Evolutionary conservation across 1,139 yeast species (phyloP), one percentile per base, ranked within the genome.

Genomic region (Sugiyamaella pinicola): DNA sequence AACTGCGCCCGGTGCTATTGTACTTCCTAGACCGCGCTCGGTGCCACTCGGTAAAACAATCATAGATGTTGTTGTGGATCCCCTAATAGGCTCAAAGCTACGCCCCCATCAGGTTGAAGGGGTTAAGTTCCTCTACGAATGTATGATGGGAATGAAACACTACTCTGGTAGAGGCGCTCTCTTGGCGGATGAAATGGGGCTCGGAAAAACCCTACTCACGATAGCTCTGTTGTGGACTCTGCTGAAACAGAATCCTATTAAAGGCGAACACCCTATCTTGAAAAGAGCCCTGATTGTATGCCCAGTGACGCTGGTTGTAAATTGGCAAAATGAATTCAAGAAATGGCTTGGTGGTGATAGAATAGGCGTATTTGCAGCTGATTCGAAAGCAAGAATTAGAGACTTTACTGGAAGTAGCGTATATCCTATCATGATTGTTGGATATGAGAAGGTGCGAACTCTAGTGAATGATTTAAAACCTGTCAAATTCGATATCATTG

Each of bases 101-200:
- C 76, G 98, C 31, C 86, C 89, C 0, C 99, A 93, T 69, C 99
- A 93, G 65, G 68, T 80, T 10, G 93, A 85, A 60, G 99, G 96
- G 1, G 87, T 91, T 0, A 69, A 70, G 49, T 93, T 93, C 64
- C 72, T 93, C 62, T 88, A 89, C 63, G 87, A 87, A 53, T 88
- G 96, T 61, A 77, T 90, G 1, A 81, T 86, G 84, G 95, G 96
- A 0, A 70, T 77, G 55, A 69, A 77, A 34, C 72, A 76, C 22
- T 69, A 70, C 28, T 67, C 72, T n/a, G 87, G 85, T 2, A 66
- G 73, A 46, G 98, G 99, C 0, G 93, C 95, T 2, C 72, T 93
- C 6, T 69, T 93, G 47, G 99, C 99, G 0, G 99, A 93, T 68
- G 98, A 93, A 65, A 93, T 93, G 99, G 99, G 99, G 0, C 74